Conservation (phyloP, 2,329 filamentous ascomycete species). For the Exophiala calicioides region DNA sequence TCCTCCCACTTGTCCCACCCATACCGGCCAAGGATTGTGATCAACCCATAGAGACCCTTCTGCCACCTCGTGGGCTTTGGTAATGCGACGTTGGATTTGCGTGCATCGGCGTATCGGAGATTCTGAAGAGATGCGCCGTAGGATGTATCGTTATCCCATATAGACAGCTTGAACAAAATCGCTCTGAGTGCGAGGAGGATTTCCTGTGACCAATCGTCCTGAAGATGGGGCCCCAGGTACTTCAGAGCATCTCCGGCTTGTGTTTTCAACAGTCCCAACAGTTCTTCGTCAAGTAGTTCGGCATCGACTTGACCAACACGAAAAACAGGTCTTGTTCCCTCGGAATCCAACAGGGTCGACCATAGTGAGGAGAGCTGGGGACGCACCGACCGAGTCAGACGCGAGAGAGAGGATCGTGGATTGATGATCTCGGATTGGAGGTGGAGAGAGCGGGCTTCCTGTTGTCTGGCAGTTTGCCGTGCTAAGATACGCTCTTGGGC, state of each 20-base stretch:
- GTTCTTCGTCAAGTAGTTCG: constrained; percentile 89
- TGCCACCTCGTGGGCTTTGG: constrained; percentile 76
- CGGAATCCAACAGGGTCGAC: constrained; percentile 70
- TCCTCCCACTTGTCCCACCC: constrained; percentile 90
- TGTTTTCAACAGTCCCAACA: constrained; percentile 78
- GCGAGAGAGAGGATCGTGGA: constrained; percentile 57
- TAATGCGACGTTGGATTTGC: constrained; percentile 61
- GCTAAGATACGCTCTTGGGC: constrained; percentile 84
- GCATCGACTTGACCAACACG: constrained; percentile 95
- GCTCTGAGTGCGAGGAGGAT: constrained; percentile 76
- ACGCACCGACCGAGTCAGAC: constrained; percentile 65
- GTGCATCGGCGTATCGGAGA: constrained; percentile 82
- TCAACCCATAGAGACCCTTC: constrained; percentile 77
- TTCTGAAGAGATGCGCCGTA: constrained; percentile 94
- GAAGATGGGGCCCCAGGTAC: constrained; percentile 74
- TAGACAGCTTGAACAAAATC: constrained; percentile 86
- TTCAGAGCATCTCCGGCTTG: constrained; percentile 88
- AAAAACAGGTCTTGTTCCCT: constrained; percentile 81
- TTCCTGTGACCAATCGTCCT: constrained; percentile 85
- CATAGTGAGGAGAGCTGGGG: constrained; percentile 54
- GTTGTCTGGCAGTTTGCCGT: constrained; percentile 74
- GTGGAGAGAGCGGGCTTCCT: constrained; percentile 51
- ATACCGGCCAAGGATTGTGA: constrained; percentile 86
- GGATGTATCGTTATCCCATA: constrained; percentile 95
- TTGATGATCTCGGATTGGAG: constrained; percentile 47